Conservation (phyloP, 164 flowering plant species). For the Chimonanthus praecox region DNA sequence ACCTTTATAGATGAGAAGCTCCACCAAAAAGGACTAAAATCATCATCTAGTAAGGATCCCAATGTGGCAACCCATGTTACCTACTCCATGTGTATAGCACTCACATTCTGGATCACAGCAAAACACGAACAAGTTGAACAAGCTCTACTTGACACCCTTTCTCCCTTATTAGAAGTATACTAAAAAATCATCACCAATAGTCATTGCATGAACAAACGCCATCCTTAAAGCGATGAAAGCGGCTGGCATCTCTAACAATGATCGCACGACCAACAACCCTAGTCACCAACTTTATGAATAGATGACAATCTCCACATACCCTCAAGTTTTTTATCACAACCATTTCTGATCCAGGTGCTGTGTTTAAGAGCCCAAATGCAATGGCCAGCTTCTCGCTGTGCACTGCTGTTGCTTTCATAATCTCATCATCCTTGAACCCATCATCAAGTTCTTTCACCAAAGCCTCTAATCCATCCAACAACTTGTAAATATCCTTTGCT, state of each 20-base stretch:
- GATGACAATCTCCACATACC: slow-evolving; percentile 72
- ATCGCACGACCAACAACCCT: slow-evolving; percentile 54
- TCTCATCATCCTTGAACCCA: slow-evolving; percentile 16
- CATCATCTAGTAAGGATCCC: no score
- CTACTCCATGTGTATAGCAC: no score
- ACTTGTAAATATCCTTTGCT: slow-evolving; percentile 44
- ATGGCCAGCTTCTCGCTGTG: slow-evolving; percentile 88
- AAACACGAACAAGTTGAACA: no score
- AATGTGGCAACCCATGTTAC: no score
- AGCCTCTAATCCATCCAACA: slow-evolving; percentile 54
- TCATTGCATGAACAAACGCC: slow-evolving; percentile 89
- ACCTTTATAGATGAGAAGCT: no score
- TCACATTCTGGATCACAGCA: no score
- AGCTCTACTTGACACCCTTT: no score
- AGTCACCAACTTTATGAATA: slow-evolving; percentile 65
- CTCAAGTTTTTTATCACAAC: slow-evolving; percentile 82
- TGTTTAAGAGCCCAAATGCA: slow-evolving; percentile 63
- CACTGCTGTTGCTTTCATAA: slow-evolving; percentile 24
- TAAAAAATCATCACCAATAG: slow-evolving; percentile 46
- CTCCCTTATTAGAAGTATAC: no score
- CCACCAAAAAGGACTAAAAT: no score
- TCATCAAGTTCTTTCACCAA: slow-evolving; percentile 22
- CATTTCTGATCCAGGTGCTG: slow-evolving; percentile 46
- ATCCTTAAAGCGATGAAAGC: slow-evolving; percentile 77
- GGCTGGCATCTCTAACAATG: slow-evolving; percentile 74